These are phyloP conservation scores for Favolaschia claudopus DNA, from an alignment of 768 basidiomycete species.

Conservation along the genomic window DNA sequence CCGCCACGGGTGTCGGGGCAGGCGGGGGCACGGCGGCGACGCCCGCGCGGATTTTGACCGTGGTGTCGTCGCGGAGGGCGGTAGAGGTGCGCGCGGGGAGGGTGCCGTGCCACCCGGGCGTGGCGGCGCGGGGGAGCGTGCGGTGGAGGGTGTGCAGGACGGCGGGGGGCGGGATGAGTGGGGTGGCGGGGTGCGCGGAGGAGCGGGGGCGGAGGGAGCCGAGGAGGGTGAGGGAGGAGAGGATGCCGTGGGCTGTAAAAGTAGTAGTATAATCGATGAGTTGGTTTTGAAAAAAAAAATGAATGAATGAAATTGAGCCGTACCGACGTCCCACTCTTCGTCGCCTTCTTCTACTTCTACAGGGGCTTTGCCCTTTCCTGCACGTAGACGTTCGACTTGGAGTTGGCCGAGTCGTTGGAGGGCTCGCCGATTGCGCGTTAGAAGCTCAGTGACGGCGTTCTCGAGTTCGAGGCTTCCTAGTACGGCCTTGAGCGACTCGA, in stretches of 20 bases:
- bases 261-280: no score
- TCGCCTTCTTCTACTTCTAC: constrained; percentile 74
- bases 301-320: constrained; percentile 36
- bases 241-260: constrained; percentile 75
- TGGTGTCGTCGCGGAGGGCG: constrained; percentile 79
- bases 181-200: constrained; percentile 44
- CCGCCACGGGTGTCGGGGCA: constrained; percentile 38
- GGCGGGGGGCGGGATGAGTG: constrained; percentile 69
- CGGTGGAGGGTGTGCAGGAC: constrained; percentile 76
- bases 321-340: constrained; percentile 87
- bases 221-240: constrained; percentile 72
- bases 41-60: constrained; percentile 64
- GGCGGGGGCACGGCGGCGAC: constrained; percentile 41
- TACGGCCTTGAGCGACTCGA: constrained; percentile 63
- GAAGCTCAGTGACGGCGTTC: constrained; percentile 69
- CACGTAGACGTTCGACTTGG: constrained; percentile 62
- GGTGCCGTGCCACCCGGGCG: constrained; percentile 78
- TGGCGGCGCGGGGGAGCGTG: constrained; percentile 66
- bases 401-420: constrained; percentile 69
- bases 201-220: constrained; percentile 75
- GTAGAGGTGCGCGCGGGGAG: constrained; percentile 62
- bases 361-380: constrained; percentile 48
- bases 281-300: constrained; percentile 9
- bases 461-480: constrained; percentile 72
- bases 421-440: constrained; percentile 71